phyloP scores from a whole-genome alignment of 257 asterid genomes.

The Solanum pinnatisectum region DNA sequence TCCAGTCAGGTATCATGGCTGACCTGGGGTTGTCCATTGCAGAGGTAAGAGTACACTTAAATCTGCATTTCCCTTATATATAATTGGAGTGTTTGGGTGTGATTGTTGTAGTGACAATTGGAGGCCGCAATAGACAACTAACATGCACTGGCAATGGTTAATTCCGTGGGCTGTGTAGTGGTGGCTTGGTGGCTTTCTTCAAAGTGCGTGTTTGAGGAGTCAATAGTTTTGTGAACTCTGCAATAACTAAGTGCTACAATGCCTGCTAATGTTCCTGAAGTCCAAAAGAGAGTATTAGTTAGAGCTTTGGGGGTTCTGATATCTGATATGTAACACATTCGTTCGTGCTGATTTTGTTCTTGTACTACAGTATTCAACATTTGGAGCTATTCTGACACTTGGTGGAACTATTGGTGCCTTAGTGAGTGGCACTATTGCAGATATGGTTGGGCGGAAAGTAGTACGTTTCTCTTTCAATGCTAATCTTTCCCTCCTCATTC shows the following conservation, averaged over 20 bases:
- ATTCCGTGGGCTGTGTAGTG: not conserved
- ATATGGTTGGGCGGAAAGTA: constrained; percentile 12
- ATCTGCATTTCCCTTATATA: not conserved
- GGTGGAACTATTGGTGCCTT: constrained; percentile 17
- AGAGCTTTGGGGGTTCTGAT: not conserved
- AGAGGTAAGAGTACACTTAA: not conserved
- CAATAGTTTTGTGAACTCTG: not conserved
- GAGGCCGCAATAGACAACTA: not conserved
- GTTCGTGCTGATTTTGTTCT: not conserved
- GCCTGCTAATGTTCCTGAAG: not conserved
- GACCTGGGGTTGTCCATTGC: constrained; percentile 17
- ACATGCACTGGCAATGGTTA: not conserved
- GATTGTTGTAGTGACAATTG: not conserved
- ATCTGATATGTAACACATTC: not conserved
- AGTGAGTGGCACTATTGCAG: constrained; percentile 13
- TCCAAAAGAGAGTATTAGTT: not conserved
- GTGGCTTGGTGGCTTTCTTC: not conserved
- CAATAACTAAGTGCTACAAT: not conserved
- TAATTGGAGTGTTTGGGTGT: not conserved
- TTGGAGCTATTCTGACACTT: constrained; percentile 17
- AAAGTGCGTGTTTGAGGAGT: not conserved
- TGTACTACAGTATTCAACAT: constrained; percentile 8
- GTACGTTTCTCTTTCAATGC: constrained; percentile 1
- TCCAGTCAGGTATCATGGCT: constrained; percentile 10
- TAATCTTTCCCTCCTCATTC: not conserved